Evolutionary conservation across 1,139 yeast genomes (phyloP), one percentile per base, ranked within the genome.

Genomic region (Protomyces macrosporus): DNA sequence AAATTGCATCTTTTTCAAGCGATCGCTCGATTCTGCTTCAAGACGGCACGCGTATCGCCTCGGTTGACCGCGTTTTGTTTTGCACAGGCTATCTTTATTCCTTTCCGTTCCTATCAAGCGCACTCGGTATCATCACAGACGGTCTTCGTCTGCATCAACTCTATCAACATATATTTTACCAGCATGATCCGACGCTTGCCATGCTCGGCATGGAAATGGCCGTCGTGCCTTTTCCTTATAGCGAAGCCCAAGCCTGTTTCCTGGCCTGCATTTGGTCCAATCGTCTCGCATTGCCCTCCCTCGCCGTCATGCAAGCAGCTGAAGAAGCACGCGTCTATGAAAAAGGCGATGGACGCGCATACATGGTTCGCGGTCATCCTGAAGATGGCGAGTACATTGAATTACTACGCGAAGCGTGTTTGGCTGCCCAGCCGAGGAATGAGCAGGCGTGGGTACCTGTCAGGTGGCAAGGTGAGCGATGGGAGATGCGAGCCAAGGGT

Each of bases 161-260:
- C 6, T 85, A 83, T 76, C 76, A 78, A 66, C 88, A 84, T 58
- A 72, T 82, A 1, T 72, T 84, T 55, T 81, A 81, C 69, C 77
- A 77, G 53, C 76, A 79, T 53, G 85, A 83, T 69, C 86, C 88
- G 2, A 79, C 85, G 1, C 70, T 86, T 65, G 84, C 82, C 1
- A 75, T 84, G 53, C 75, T 82, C 35, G 82, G 84, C 2, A 74
- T 82, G 63, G 81, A 55, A 23, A 51, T 52, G 62, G 77, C 78
- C 67, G 80, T 84, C 14, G 77, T 85, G 14, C 88, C 89, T 0
- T 82, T 85, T 68, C 82, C 86, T 56, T 71, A 81, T 1, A 78
- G 86, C 1, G 89, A 86, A 70, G 73, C 82, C 10, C 66, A 68
- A 60, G 66, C 68, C 3, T 63, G 69, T 45, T 67, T 62, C 70